These are phyloP conservation scores for Phoma sp. DNA, from an alignment of 2,329 filamentous ascomycete species.

Conservation along the genomic window DNA sequence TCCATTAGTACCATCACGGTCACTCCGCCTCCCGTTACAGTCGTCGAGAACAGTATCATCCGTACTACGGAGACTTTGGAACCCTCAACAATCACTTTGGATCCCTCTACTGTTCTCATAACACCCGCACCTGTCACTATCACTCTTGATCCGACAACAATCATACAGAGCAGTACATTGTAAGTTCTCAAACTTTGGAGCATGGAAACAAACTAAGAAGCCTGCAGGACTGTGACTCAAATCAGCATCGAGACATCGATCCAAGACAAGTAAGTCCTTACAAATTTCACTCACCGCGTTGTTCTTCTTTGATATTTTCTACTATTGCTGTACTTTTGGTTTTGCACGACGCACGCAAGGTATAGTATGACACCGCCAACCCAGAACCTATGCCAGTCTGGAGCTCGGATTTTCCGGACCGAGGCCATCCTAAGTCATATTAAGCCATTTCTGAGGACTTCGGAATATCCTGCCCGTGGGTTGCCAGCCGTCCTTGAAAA, in stretches of 20 bases:
- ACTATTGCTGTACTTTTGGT: background rate
- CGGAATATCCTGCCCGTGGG: too few relatives aligned
- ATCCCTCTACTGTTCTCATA: background rate
- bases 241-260: slow-evolving; percentile 6
- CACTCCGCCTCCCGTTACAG: slow-evolving; percentile 6
- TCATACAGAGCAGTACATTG: slow-evolving; percentile 2
- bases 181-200: background rate
- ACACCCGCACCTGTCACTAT: slow-evolving; percentile 3
- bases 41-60: slow-evolving; percentile 5
- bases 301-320: too few relatives aligned
- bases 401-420: too few relatives aligned
- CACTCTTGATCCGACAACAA: slow-evolving; percentile 1
- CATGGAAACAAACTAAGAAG: background rate
- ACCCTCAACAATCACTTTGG: background rate
- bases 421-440: too few relatives aligned
- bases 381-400: too few relatives aligned
- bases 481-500: too few relatives aligned
- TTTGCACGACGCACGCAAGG: slow-evolving; percentile 4
- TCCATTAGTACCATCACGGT: background rate
- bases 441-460: too few relatives aligned
- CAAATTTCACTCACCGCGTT: too few relatives aligned
- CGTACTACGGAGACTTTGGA: slow-evolving; percentile 8
- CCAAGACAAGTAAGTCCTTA: slow-evolving; percentile 12
- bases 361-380: background rate
- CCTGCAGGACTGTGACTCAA: background rate